A percentile compares a stretch with the other conserved stretches of the same genome.
These are phyloP conservation scores for Nicotiana knightiana DNA, from an alignment of 257 asterid genomes.

Conservation along the genomic window DNA sequence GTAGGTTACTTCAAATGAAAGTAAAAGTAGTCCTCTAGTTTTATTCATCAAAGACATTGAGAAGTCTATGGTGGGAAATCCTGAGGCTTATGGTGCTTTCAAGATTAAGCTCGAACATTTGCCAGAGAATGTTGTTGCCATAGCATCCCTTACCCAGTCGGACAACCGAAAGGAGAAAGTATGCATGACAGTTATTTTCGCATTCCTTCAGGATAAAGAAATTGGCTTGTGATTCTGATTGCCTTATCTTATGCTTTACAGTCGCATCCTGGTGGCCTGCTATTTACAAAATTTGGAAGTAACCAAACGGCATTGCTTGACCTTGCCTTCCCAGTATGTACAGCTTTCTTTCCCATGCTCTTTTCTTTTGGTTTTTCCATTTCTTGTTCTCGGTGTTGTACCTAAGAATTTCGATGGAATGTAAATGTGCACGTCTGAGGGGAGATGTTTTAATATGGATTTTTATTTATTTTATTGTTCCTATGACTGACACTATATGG, in stretches of 20 bases:
- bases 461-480: background rate
- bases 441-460: background rate
- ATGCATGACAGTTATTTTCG: constrained; percentile 22
- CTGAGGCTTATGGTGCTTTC: constrained; percentile 59
- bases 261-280: constrained; percentile 82
- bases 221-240: background rate
- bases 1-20: constrained; percentile 70
- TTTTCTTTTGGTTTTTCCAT: background rate
- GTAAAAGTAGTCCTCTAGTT: constrained; percentile 55
- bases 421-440: background rate
- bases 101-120: constrained; percentile 67
- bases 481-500: background rate
- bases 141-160: constrained; percentile 78
- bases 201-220: background rate
- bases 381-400: background rate
- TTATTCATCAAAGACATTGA: constrained; percentile 78
- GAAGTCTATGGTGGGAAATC: constrained; percentile 69
- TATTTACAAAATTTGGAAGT: constrained; percentile 83
- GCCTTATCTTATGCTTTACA: constrained; percentile 23
- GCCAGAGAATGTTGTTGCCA: constrained; percentile 68
- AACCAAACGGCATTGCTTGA: constrained; percentile 87
- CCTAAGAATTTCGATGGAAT: background rate
- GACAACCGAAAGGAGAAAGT: constrained; percentile 92
- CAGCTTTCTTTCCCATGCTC: background rate
- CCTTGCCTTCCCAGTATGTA: constrained; percentile 79